Evolutionary conservation across 2,329 filamentous ascomycete genomes (phyloP).

Genomic region (Fusarium secorum): DNA sequence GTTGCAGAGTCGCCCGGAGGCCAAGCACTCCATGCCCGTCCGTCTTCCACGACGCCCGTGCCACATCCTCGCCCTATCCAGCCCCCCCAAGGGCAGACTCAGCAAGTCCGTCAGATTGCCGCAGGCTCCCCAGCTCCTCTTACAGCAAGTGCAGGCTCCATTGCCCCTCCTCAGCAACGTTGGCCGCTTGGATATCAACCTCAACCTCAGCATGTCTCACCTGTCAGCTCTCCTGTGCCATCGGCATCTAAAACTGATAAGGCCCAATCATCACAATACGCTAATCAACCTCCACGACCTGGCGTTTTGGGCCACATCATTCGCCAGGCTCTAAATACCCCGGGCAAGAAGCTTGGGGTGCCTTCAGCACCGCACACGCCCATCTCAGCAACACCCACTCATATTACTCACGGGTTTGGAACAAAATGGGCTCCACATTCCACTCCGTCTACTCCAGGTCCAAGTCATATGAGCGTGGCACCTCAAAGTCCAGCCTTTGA

Average conservation of each 20-base stretch:
- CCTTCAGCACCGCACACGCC: constrained; percentile 50
- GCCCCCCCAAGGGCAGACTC: constrained; percentile 41
- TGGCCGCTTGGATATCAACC: constrained; percentile 45
- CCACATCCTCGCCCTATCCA: constrained; percentile 47
- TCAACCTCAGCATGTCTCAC: constrained; percentile 43
- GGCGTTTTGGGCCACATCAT: constrained; percentile 54
- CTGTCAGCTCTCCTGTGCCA: constrained; percentile 38
- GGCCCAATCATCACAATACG: constrained; percentile 41
- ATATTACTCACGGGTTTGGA: constrained; percentile 52
- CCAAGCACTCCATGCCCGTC: constrained; percentile 42
- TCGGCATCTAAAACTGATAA: constrained; percentile 41
- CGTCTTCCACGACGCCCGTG: constrained; percentile 47
- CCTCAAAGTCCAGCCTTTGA: constrained; percentile 64
- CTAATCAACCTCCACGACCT: constrained; percentile 46
- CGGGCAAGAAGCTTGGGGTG: constrained; percentile 45
- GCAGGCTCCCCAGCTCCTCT: constrained; percentile 45
- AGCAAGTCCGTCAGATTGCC: constrained; percentile 43
- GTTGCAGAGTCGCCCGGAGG: constrained; percentile 29
- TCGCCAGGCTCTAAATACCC: constrained; percentile 49
- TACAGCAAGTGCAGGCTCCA: constrained; percentile 29
- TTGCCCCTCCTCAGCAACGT: constrained; percentile 46
- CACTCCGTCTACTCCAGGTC: constrained; percentile 65
- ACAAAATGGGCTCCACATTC: constrained; percentile 67
- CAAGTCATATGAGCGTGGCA: constrained; percentile 47
- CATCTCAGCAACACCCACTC: constrained; percentile 40